Evolutionary conservation across 495 filamentous ascomycete species (phyloP), one percentile per base, ranked within the genome.

Genomic region (Physcia stellaris): DNA sequence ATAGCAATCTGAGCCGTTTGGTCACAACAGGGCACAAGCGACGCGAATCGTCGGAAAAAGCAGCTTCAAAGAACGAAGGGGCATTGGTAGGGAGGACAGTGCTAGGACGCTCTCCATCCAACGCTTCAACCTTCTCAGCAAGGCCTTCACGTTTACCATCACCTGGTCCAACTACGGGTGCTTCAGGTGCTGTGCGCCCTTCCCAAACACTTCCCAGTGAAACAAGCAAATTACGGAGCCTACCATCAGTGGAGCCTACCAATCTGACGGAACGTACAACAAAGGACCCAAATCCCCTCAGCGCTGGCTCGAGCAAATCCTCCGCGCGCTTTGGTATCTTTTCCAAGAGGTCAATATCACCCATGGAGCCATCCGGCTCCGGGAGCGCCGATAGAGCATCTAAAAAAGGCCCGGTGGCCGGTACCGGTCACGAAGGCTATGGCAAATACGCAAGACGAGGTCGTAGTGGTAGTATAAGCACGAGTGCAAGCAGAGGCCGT

Each of bases 371-470:
- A n/a, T 51, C 53, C 2, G 49, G 60, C n/a, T 42, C 53, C 2
- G 72, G 75, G 9, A 67, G 62, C 38, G 67, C 63, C 22, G 67
- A 75, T 16, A 80, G 75, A 46, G 40, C 62, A 4, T 27, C 58
- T 11, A 75, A 80, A 38, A 93, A 88, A 57, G 92, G 90, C 0
- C 90, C 90, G 13, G 72, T 69, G 4, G 90, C 90, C 21, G 92
- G 90, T 24, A 99, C 92, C 23, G 90, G 90, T 2, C 86, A 96
- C 57, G 90, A 96, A 62, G 90, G 88, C 31, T 96, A 96, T 54
- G 85, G 86, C 6, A 80, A 73, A 52, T 92, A 73, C 66, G 70
- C 56, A 21, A 58, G 61, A 35, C 61, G 60, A 32, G 70, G 61
- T 16, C 57, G 67, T 17, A 67, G 64, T 31, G 71, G 69, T 31